These are phyloP conservation scores for Paspalum notatum DNA, from an alignment of 176 grass and related monocot species.

Conservation along the genomic window DNA sequence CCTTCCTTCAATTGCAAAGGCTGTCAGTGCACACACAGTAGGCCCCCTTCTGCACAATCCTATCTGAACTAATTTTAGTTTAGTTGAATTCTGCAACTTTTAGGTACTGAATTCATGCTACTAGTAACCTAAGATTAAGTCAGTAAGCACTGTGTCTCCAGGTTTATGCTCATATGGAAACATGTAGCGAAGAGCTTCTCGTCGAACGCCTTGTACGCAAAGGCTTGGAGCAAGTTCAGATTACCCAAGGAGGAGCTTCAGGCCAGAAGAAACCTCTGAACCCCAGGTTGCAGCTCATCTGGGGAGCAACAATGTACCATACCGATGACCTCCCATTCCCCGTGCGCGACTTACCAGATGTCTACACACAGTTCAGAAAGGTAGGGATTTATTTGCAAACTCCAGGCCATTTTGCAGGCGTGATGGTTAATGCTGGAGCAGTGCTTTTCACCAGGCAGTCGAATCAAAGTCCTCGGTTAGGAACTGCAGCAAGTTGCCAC, in stretches of 20 bases:
- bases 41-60: slow-evolving; percentile 21
- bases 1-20: slow-evolving; percentile 72
- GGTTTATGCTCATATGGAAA: slow-evolving; percentile 90
- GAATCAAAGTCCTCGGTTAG: slow-evolving; percentile 76
- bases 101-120: not conserved
- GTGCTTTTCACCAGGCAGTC: slow-evolving; percentile 55
- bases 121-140: not conserved
- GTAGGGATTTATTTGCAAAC: slow-evolving; percentile 30
- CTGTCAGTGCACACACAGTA: slow-evolving; percentile 74
- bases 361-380: slow-evolving; percentile 95
- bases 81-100: not conserved
- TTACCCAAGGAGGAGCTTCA: slow-evolving; percentile 40
- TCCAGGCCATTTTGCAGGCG: not conserved
- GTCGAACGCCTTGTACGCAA: slow-evolving; percentile 60
- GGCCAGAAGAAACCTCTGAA: slow-evolving; percentile 33
- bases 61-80: not conserved
- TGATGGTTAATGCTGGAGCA: not conserved
- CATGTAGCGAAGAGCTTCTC: slow-evolving; percentile 77
- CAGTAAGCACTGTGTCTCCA: slow-evolving; percentile 17
- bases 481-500: slow-evolving; percentile 67
- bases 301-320: slow-evolving; percentile 90
- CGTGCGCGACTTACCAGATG: slow-evolving; percentile 63
- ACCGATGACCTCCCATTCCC: slow-evolving; percentile 80
- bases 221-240: slow-evolving; percentile 53
- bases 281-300: slow-evolving; percentile 77